These are phyloP conservation scores for Uromyces viciae-fabae DNA, from an alignment of 1,284 basidiomycete genomes.

Conservation along the genomic window DNA sequence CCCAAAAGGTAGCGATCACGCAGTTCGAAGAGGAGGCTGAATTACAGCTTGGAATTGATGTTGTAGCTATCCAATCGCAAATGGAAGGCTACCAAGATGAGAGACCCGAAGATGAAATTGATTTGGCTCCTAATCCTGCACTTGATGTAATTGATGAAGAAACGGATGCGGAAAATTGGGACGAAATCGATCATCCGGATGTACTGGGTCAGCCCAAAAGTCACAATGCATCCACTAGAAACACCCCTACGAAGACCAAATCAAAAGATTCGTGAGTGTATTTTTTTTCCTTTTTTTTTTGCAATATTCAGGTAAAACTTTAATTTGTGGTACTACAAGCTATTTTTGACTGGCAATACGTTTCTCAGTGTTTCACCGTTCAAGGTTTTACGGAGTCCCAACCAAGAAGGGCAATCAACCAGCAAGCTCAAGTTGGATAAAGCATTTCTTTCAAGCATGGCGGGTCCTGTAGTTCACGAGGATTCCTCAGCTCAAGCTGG, in stretches of 20 bases:
- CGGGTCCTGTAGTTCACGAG: background rate
- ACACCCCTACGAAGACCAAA: constrained; percentile 4
- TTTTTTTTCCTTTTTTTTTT: too few relatives aligned
- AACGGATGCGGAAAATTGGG: constrained; percentile 48
- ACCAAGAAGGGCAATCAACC: background rate
- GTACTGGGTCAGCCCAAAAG: constrained; percentile 45
- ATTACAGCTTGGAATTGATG: constrained; percentile 46
- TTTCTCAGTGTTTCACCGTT: constrained; percentile 15
- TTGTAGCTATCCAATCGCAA: constrained; percentile 41
- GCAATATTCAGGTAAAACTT: too few relatives aligned
- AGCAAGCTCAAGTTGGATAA: background rate
- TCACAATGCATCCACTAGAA: constrained; percentile 34
- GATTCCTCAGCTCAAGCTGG: background rate
- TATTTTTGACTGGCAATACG: background rate
- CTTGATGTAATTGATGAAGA: constrained; percentile 49
- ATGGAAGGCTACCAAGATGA: constrained; percentile 50
- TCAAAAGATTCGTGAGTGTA: constrained; percentile 7
- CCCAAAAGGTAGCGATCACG: background rate
- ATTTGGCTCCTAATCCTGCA: constrained; percentile 50
- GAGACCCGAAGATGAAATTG: constrained; percentile 54
- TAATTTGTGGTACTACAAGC: too few relatives aligned
- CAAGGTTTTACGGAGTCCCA: background rate
- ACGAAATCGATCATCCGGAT: constrained; percentile 46
- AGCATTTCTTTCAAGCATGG: constrained; percentile 9
- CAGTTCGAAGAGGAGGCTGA: constrained; percentile 18